Conservation (phyloP, 805 yeast species). For the Kodamaea sagamina region DNA sequence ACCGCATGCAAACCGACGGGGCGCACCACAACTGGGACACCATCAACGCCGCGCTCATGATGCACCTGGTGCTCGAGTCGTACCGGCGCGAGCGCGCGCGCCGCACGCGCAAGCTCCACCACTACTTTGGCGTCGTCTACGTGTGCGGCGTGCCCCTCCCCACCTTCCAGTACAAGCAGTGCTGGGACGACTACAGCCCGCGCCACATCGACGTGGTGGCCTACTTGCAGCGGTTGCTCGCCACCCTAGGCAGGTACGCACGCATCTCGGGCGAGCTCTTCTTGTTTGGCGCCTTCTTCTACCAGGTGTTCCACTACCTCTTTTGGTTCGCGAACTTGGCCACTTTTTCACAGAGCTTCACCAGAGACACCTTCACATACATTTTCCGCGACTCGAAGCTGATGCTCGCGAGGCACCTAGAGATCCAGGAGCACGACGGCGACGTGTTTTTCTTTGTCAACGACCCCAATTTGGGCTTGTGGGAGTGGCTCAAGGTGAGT, state of each 20-base stretch:
- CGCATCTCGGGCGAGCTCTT: slow-evolving; percentile 13
- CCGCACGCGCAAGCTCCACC: slow-evolving; percentile 7
- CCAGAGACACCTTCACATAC: slow-evolving; percentile 32
- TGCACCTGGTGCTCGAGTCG: slow-evolving; percentile 15
- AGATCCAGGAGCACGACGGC: slow-evolving; percentile 14
- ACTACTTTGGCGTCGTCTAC: slow-evolving; percentile 14
- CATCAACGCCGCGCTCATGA: slow-evolving; percentile 4
- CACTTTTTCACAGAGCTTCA: slow-evolving; percentile 28
- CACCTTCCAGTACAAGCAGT: slow-evolving; percentile 19
- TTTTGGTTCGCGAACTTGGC: slow-evolving; percentile 29
- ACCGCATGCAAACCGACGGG: slow-evolving; percentile 16
- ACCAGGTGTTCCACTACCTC: slow-evolving; percentile 21
- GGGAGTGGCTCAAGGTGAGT: neutral
- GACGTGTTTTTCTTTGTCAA: slow-evolving; percentile 13
- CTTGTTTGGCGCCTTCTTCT: slow-evolving; percentile 22
- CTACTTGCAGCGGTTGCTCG: neutral
- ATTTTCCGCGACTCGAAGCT: slow-evolving; percentile 21
- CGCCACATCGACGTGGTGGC: neutral
- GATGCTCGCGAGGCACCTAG: slow-evolving; percentile 17
- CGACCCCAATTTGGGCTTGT: slow-evolving; percentile 4
- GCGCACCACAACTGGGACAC: slow-evolving; percentile 15
- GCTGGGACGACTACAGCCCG: slow-evolving; percentile 17
- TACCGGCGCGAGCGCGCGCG: slow-evolving; percentile 17
- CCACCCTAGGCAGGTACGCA: slow-evolving; percentile 5
- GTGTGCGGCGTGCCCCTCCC: slow-evolving; percentile 13